Percentiles rank a stretch among this genome's conserved stretches.
phyloP scores from a whole-genome alignment of 768 basidiomycete species.

The Hygrocybe coccinea region DNA sequence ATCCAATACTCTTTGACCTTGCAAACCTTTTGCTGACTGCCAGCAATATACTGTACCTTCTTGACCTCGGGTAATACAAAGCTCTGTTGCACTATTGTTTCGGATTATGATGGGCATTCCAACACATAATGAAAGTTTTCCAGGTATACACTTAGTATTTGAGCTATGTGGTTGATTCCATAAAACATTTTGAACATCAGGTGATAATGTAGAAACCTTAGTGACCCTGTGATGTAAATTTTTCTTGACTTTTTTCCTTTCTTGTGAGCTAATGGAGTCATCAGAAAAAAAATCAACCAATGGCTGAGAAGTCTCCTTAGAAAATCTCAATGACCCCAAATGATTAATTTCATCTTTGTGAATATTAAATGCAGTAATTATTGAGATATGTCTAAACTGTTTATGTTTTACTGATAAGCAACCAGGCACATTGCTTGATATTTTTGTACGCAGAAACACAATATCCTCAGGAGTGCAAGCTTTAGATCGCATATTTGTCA shows the following conservation, averaged over 20 bases:
- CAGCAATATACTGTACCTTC: constrained; percentile 26
- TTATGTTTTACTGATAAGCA: constrained; percentile 10
- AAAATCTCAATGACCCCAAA: constrained; percentile 29
- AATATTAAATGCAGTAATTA: constrained; percentile 36
- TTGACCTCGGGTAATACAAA: constrained; percentile 30
- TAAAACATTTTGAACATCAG: constrained; percentile 1
- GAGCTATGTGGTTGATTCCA: constrained; percentile 9
- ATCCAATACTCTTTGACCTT: constrained; percentile 16
- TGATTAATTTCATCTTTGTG: constrained; percentile 37
- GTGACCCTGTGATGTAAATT: neutral
- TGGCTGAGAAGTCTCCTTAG: constrained; percentile 25
- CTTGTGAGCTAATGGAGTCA: constrained; percentile 12
- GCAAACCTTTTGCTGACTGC: constrained; percentile 12
- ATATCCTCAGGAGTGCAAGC: constrained; percentile 37
- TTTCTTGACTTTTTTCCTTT: neutral
- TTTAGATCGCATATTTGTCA: constrained; percentile 28
- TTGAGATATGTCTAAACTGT: constrained; percentile 31
- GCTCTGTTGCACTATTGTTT: constrained; percentile 26
- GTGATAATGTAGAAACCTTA: neutral
- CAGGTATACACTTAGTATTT: constrained; percentile 20
- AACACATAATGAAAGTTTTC: constrained; percentile 27
- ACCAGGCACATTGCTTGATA: constrained; percentile 14
- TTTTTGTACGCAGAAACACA: constrained; percentile 25
- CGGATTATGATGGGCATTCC: constrained; percentile 28
- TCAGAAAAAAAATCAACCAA: constrained; percentile 24